A percentile compares a stretch with the other conserved stretches of the same genome.
Conservation (phyloP, 306 rosid genomes). For the Oxytropis ochrocephala region DNA sequence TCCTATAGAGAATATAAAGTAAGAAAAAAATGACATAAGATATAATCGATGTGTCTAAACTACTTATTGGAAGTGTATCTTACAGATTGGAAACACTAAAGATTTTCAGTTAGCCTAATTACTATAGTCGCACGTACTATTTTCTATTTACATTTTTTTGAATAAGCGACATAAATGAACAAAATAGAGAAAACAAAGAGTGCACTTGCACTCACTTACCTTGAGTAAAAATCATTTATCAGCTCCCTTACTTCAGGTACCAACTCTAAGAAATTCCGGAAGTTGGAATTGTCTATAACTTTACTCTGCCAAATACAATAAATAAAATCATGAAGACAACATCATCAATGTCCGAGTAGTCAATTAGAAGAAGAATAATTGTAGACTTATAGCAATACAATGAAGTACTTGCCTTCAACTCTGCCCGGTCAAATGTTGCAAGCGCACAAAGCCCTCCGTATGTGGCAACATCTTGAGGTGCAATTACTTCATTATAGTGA, state of each 20-base stretch:
- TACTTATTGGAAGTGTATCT: background rate
- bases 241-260: slow-evolving; percentile 98
- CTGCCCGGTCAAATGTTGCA: slow-evolving; percentile 89
- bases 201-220: slow-evolving; percentile 43
- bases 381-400: background rate
- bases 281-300: slow-evolving; percentile 82
- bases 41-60: background rate
- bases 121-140: background rate
- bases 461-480: slow-evolving; percentile 95
- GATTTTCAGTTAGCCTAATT: background rate
- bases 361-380: background rate
- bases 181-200: background rate
- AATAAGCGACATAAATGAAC: background rate
- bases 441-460: slow-evolving; percentile 99
- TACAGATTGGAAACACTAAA: background rate
- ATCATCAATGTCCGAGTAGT: background rate
- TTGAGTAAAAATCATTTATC: slow-evolving; percentile 88
- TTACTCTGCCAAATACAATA: slow-evolving; percentile 59
- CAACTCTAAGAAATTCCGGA: slow-evolving; percentile 89
- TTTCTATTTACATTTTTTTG: background rate
- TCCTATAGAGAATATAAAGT: background rate
- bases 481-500: slow-evolving; percentile 88
- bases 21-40: background rate
- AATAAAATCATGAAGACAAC: slow-evolving; percentile 20
- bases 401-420: slow-evolving; percentile 65